phyloP scores from a whole-genome alignment of 805 yeast species.

The Yarrowia phangngaensis region DNA sequence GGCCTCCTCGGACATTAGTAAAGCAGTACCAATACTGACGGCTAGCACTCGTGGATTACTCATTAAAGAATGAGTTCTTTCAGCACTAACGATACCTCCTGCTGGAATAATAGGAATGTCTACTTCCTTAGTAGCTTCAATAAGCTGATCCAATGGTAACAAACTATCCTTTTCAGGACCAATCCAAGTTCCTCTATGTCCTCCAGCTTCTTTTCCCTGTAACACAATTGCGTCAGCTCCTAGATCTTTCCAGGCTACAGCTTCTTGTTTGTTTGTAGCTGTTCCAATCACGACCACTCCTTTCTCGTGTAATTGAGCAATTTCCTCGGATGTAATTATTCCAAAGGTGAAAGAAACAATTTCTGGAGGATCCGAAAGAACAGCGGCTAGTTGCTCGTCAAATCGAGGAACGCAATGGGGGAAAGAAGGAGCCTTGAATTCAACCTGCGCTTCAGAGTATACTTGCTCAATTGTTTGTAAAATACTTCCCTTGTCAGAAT shows the following conservation, averaged over 20 bases:
- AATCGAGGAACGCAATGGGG: slow-evolving; percentile 28
- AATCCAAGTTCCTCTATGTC: slow-evolving; percentile 55
- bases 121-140: slow-evolving; percentile 30
- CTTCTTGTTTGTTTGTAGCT: slow-evolving; percentile 49
- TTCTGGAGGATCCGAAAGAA: slow-evolving; percentile 41
- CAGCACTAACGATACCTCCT: slow-evolving; percentile 49
- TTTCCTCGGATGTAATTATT: slow-evolving; percentile 39
- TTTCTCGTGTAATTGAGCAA: slow-evolving; percentile 39
- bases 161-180: slow-evolving; percentile 38
- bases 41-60: slow-evolving; percentile 40
- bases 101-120: slow-evolving; percentile 44
- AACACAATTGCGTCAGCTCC: slow-evolving; percentile 50
- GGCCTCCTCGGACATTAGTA: slow-evolving; percentile 36
- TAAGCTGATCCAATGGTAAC: slow-evolving; percentile 27
- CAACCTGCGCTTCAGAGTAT: slow-evolving; percentile 9
- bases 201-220: slow-evolving; percentile 65
- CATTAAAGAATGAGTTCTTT: slow-evolving; percentile 30
- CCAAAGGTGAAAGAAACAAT: slow-evolving; percentile 57
- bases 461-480: slow-evolving; percentile 25
- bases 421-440: not conserved
- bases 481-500: not conserved
- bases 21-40: slow-evolving; percentile 55
- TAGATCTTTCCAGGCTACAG: slow-evolving; percentile 34
- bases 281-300: slow-evolving; percentile 47
- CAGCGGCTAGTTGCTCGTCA: slow-evolving; percentile 30